Conservation (phyloP, 805 yeast genomes). For the Candida boidinii region DNA sequence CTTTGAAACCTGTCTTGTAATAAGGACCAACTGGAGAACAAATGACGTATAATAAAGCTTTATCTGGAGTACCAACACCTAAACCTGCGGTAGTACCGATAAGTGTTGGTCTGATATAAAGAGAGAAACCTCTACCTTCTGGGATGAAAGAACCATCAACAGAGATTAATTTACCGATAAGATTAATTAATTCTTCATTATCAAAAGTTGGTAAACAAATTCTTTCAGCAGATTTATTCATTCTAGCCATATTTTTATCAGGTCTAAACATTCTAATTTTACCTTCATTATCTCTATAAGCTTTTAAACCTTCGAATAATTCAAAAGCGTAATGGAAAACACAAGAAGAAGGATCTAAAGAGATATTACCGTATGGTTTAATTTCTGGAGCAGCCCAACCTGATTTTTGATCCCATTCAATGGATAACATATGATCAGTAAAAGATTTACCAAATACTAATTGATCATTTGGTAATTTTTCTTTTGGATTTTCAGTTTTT, state of each 20-base stretch:
- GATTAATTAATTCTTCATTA: conserved; percentile 62
- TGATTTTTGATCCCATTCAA: conserved; percentile 77
- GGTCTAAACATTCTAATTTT: conserved; percentile 81
- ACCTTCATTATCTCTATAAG: conserved; percentile 61
- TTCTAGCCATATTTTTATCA: conserved; percentile 83
- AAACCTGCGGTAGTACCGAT: conserved; percentile 87
- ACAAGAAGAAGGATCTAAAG: conserved; percentile 78
- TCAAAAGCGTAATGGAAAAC: conserved; percentile 95
- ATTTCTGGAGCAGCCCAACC: conserved; percentile 94
- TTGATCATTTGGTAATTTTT: conserved; percentile 48
- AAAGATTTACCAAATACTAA: conserved; percentile 67
- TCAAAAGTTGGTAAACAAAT: conserved; percentile 87
- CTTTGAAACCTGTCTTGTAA: conserved; percentile 91
- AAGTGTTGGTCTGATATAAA: conserved; percentile 90
- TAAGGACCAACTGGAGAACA: conserved; percentile 97
- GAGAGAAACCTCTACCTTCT: conserved; percentile 76
- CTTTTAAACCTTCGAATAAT: conserved; percentile 93
- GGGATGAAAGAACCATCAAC: conserved; percentile 79
- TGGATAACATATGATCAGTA: conserved; percentile 83
- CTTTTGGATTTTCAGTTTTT: conserved; percentile 41
- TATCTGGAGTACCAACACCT: conserved; percentile 79
- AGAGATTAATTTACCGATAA: conserved; percentile 67
- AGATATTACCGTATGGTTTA: conserved; percentile 70
- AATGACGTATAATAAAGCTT: conserved; percentile 77
- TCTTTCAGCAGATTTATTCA: conserved; percentile 83